Conservation (phyloP, 345 rosid genomes). For the Combretum micranthum region DNA sequence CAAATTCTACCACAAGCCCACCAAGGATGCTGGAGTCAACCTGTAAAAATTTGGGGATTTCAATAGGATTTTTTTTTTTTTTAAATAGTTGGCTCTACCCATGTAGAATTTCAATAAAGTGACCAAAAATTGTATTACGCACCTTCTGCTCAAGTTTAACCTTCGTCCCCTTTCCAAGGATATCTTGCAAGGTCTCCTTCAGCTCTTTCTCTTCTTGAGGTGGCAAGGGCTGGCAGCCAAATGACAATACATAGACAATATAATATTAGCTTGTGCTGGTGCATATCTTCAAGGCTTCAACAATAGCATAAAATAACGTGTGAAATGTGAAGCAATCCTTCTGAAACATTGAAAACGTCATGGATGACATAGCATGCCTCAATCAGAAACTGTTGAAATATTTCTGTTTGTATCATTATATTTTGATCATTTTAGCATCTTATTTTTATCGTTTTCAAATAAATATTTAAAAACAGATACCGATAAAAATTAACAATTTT, state of each 20-base stretch:
- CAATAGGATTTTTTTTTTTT: too few species aligned
- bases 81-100: background rate
- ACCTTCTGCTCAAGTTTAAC: constrained; percentile 84
- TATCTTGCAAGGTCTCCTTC: constrained; percentile 67
- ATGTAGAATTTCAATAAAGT: background rate
- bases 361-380: too few species aligned
- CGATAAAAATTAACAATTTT: too few species aligned
- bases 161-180: constrained; percentile 73
- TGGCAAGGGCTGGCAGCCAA: constrained; percentile 62
- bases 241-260: background rate
- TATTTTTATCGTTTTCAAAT: too few species aligned
- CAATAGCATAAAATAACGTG: background rate
- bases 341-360: too few species aligned
- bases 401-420: too few species aligned
- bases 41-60: constrained; percentile 27
- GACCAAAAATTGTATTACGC: constrained; percentile 4
- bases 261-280: background rate
- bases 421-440: too few species aligned
- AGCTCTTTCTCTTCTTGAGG: constrained; percentile 80
- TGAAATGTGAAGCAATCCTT: too few species aligned
- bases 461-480: too few species aligned
- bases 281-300: constrained; percentile 2
- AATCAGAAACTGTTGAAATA: too few species aligned
- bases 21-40: constrained; percentile 90
- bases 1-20: constrained; percentile 78